Base-by-base conservation (phyloP, 257 asterid genomes). In the Hygrophila difformis region DNA sequence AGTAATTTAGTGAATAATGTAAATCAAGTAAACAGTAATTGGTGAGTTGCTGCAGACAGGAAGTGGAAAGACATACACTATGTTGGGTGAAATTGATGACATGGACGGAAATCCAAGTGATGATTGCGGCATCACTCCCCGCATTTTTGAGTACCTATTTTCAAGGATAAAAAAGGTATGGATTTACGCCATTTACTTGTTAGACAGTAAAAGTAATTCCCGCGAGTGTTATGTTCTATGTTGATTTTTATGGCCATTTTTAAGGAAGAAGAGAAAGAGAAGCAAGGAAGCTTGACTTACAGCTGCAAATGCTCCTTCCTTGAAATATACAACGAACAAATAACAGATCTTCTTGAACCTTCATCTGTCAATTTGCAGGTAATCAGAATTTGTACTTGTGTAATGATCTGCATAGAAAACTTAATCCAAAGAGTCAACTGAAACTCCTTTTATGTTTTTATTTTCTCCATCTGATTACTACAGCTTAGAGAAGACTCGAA, bases 291-390 rank as follows among this genome's bases (percentile, higher is more conserved):
- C 55, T 70, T 86, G 49, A 59, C 67, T 53, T 86, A 76, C 57
- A 82, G 86, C 71, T 86, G 96, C 77, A 82, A 79, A 62, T 86
- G 96, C 57, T 86, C 94, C 28, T 85, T 85, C 69, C 71, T 79
- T 16, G 96, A 85, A 77, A 85, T 85, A 63, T 85, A 82, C 64
- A 86, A 86, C 39, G 96, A 86, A 68, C 96, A 86, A 18, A 82
- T 86, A 67, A 79, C 93, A 1, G 96, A 86, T 64, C 96, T 86
- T 63, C 93, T 86, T 10, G 96, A 86, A 60, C 93, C 93, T 67
- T 76, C 94, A 39, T 74, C 86, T 10, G 79, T 72, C 57, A 86
- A 86, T 71, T 64, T 86, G 39, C 93, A 72, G 75, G 96, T 86
- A 60, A 49, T n/a, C 47, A 23, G 7, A 28, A 24, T 55, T 46